These are phyloP conservation scores for Dryadomyces quercus-mongolicae DNA, from an alignment of 2,329 filamentous ascomycete genomes.

Conservation along the genomic window DNA sequence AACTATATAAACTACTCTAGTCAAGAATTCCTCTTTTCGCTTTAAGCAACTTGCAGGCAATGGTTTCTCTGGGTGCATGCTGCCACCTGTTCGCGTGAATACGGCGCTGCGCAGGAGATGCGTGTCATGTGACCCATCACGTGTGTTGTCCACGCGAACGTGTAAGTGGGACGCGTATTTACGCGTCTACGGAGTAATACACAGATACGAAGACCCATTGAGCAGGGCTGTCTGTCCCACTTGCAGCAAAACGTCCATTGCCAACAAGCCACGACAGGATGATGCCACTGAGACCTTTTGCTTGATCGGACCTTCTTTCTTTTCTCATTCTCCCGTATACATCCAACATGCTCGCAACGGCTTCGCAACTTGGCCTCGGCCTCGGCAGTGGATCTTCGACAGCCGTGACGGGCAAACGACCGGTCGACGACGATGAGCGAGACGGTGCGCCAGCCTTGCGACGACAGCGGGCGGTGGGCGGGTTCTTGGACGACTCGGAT, in stretches of 20 bases:
- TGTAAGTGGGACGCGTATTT: constrained; percentile 10
- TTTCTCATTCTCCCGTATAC: too few relatives aligned
- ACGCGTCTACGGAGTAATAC: constrained; percentile 1
- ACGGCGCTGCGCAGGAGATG: neutral
- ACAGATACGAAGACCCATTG: too few relatives aligned
- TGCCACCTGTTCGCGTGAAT: neutral
- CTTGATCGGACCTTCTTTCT: too few relatives aligned
- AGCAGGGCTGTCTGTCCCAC: neutral
- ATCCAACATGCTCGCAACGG: constrained; percentile 2
- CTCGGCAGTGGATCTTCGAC: neutral
- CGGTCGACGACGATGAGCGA: neutral
- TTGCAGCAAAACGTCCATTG: neutral
- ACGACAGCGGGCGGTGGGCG: constrained; percentile 6
- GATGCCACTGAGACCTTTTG: too few relatives aligned
- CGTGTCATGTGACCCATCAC: neutral
- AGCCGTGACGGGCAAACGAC: neutral
- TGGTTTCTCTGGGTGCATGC: too few relatives aligned
- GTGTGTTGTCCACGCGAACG: too few relatives aligned
- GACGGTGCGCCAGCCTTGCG: neutral
- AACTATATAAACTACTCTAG: neutral
- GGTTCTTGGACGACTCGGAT: constrained; percentile 10
- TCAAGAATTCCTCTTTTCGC: neutral
- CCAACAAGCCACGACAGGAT: too few relatives aligned
- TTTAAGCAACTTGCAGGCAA: too few relatives aligned
- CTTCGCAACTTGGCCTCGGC: neutral